A percentile compares a stretch with the other conserved stretches of the same genome.
phyloP scores from a whole-genome alignment of 768 basidiomycete species.

The Suillus placidus region DNA sequence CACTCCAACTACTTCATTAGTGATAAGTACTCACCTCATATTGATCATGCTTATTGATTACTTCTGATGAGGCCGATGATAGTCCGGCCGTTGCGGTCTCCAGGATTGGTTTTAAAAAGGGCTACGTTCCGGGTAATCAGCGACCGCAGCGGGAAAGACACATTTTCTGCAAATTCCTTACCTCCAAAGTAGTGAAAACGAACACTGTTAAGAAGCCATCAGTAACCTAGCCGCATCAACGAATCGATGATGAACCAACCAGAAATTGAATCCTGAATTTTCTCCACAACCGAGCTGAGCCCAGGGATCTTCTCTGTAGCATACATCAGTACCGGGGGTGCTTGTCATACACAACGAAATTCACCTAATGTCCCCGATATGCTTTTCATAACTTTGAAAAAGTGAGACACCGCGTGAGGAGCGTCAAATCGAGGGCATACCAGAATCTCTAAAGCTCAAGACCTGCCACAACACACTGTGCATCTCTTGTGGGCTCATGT shows the following conservation, averaged over 20 bases:
- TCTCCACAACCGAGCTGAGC: conserved; percentile 71
- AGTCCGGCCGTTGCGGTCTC: conserved; percentile 69
- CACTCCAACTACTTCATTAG: neutral
- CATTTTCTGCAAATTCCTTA: conserved; percentile 25
- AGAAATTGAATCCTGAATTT: conserved; percentile 72
- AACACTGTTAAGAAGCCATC: conserved; percentile 55
- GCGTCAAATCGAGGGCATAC: conserved; percentile 37
- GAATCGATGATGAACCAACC: conserved; percentile 38
- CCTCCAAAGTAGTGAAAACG: conserved; percentile 83
- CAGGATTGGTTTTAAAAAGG: conserved; percentile 79
- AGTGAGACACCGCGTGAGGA: neutral
- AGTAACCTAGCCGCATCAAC: neutral
- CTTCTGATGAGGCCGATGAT: conserved; percentile 66
- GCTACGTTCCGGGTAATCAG: conserved; percentile 42
- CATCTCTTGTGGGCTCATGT: conserved; percentile 89
- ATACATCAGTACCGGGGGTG: neutral
- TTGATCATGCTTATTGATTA: conserved; percentile 80
- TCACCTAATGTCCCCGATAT: conserved; percentile 72
- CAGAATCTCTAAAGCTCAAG: conserved; percentile 80
- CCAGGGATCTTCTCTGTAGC: conserved; percentile 81
- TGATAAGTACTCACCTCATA: conserved; percentile 54
- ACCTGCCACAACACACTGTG: conserved; percentile 86
- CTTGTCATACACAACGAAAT: conserved; percentile 16
- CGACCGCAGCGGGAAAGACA: neutral
- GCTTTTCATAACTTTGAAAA: conserved; percentile 63